phyloP scores from a whole-genome alignment of 1,139 yeast species.

The Petasospora rhodanensis region DNA sequence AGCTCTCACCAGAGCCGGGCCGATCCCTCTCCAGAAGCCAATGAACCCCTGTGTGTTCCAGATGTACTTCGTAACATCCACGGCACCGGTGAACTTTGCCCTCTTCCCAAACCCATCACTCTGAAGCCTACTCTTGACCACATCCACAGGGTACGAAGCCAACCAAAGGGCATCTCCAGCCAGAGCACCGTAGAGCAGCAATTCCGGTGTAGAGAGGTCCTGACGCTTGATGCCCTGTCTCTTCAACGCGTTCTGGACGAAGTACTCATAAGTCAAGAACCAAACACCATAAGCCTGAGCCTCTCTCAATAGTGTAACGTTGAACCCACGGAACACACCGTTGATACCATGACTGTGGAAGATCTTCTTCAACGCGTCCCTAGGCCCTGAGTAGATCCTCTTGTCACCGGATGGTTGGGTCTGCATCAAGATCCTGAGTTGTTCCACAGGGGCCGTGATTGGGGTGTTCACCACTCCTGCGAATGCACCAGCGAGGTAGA shows the following conservation, averaged over 20 bases:
- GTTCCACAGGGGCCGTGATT: constrained; percentile 72
- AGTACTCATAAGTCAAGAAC: constrained; percentile 68
- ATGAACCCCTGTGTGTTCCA: constrained; percentile 52
- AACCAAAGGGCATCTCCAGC: constrained; percentile 89
- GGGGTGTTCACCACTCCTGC: constrained; percentile 79
- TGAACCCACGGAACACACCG: constrained; percentile 78
- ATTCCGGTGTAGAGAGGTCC: constrained; percentile 36
- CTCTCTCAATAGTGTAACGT: constrained; percentile 61
- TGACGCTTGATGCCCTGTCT: constrained; percentile 38
- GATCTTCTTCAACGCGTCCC: constrained; percentile 46
- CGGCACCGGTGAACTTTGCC: constrained; percentile 36
- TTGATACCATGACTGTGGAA: constrained; percentile 51
- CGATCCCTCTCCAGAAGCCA: constrained; percentile 84
- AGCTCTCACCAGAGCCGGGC: constrained; percentile 88
- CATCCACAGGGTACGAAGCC: constrained; percentile 78
- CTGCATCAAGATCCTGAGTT: constrained; percentile 66
- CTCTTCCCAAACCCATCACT: constrained; percentile 45
- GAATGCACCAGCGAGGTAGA: constrained; percentile 67
- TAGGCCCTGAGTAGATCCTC: constrained; percentile 33
- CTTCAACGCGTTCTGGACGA: constrained; percentile 42
- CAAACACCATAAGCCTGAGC: constrained; percentile 81
- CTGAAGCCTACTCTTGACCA: constrained; percentile 79
- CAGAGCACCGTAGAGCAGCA: constrained; percentile 87
- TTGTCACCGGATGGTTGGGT: constrained; percentile 41
- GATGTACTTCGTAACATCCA: constrained; percentile 52